Conservation (phyloP, 768 basidiomycete genomes). For the Tylopilus subfusipes region DNA sequence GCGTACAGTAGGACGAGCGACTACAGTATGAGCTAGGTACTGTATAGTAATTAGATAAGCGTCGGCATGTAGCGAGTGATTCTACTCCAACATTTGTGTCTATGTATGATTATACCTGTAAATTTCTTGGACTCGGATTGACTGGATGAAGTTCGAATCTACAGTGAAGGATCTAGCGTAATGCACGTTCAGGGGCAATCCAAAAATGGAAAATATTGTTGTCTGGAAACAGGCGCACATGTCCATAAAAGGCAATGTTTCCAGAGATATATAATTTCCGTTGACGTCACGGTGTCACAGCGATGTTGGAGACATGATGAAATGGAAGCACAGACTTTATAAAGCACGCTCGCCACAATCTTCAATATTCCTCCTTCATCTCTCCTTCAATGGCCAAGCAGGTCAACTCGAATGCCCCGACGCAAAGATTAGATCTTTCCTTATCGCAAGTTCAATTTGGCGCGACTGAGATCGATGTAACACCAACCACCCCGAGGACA, state of each 20-base stretch:
- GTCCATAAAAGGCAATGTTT: conserved; percentile 1
- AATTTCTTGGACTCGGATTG: not conserved
- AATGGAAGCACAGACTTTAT: conserved; percentile 12
- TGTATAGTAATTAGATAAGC: too few relatives aligned
- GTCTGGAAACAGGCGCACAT: not conserved
- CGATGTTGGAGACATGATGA: not conserved
- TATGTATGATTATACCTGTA: not conserved
- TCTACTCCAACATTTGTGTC: not conserved
- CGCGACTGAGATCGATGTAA: not conserved
- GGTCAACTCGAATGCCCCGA: not conserved
- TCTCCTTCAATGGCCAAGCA: conserved; percentile 14
- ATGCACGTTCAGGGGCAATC: not conserved
- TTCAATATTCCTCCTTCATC: not conserved
- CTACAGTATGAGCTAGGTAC: too few relatives aligned
- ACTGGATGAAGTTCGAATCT: not conserved
- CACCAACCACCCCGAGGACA: conserved; percentile 67
- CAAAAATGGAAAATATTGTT: not conserved
- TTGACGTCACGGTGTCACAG: conserved; percentile 24
- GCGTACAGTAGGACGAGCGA: too few relatives aligned
- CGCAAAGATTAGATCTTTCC: conserved; percentile 13
- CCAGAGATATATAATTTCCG: not conserved
- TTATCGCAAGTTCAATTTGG: conserved; percentile 9
- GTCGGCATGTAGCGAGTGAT: too few relatives aligned
- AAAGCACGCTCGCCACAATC: conserved; percentile 10
- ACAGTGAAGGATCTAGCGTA: too few relatives aligned